phyloP scores from a whole-genome alignment of 2,329 filamentous ascomycete species.

The Podosphaera fusca region DNA sequence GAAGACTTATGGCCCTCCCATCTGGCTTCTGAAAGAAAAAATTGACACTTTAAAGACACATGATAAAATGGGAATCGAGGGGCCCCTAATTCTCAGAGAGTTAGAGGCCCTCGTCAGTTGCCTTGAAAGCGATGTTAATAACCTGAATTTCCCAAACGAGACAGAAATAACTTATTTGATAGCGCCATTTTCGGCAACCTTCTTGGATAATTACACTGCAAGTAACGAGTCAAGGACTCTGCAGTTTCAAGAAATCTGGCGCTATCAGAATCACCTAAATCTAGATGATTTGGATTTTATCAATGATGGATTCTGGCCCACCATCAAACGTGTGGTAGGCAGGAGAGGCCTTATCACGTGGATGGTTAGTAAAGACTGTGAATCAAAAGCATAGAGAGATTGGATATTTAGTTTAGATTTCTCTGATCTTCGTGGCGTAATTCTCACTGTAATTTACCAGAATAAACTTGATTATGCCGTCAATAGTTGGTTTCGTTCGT shows the following conservation, averaged over 20 bases:
- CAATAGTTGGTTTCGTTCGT: too few species aligned
- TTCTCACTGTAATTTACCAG: too few species aligned
- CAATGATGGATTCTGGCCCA: slow-evolving; percentile 52
- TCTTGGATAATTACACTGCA: slow-evolving; percentile 37
- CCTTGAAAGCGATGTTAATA: slow-evolving; percentile 22
- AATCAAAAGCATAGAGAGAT: not conserved
- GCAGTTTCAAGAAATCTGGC: slow-evolving; percentile 47
- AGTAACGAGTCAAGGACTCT: slow-evolving; percentile 24
- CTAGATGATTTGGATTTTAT: slow-evolving; percentile 62
- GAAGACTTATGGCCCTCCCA: slow-evolving; percentile 67
- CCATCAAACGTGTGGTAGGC: slow-evolving; percentile 42
- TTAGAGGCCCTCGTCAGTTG: slow-evolving; percentile 37
- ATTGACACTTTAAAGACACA: slow-evolving; percentile 46
- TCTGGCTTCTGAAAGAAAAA: slow-evolving; percentile 58
- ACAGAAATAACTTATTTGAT: slow-evolving; percentile 45
- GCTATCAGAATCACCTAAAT: slow-evolving; percentile 43
- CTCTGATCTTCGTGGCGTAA: too few species aligned
- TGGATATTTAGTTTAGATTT: too few species aligned
- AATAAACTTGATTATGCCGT: too few species aligned
- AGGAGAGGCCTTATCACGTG: slow-evolving; percentile 36
- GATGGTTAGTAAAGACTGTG: slow-evolving; percentile 30
- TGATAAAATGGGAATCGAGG: slow-evolving; percentile 52
- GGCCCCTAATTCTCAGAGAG: slow-evolving; percentile 33
- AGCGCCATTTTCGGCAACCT: slow-evolving; percentile 47
- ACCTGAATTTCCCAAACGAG: slow-evolving; percentile 30